Conservation (phyloP, 257 asterid species). For the Solanum piurae region DNA sequence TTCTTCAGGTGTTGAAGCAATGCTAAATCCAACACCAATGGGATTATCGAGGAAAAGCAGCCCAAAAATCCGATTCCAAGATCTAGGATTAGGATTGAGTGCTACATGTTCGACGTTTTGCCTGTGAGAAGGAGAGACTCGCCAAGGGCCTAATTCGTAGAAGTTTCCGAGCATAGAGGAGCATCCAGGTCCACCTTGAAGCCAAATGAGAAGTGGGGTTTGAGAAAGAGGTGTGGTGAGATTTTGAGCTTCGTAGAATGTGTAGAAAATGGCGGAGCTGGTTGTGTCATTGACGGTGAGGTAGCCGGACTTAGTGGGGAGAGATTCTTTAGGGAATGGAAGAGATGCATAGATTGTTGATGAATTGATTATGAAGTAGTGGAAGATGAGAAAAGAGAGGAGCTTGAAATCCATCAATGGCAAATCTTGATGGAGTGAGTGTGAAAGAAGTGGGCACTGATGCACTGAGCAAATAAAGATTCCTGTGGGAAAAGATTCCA, state of each 20-base stretch:
- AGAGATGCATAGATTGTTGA: constrained; percentile 10
- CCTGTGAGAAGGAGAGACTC: constrained; percentile 16
- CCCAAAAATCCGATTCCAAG: constrained; percentile 72
- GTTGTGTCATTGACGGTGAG: constrained; percentile 54
- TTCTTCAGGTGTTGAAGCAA: constrained; percentile 45
- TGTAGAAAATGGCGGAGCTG: constrained; percentile 63
- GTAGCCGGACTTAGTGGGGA: constrained; percentile 69
- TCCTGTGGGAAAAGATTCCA: neutral
- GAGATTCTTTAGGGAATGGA: constrained; percentile 45
- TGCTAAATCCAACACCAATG: constrained; percentile 66
- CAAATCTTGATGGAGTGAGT: neutral
- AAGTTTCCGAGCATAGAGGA: constrained; percentile 74
- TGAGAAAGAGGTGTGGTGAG: constrained; percentile 18
- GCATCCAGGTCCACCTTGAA: constrained; percentile 89
- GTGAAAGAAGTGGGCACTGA: neutral
- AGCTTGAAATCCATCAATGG: constrained; percentile 9
- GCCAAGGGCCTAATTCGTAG: constrained; percentile 73
- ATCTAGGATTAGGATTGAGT: constrained; percentile 35
- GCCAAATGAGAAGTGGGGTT: constrained; percentile 68
- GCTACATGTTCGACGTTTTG: constrained; percentile 8
- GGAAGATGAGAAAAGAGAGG: constrained; percentile 27
- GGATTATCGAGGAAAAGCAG: constrained; percentile 75
- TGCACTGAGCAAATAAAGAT: neutral
- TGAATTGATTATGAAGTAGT: constrained; percentile 14
- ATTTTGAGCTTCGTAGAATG: constrained; percentile 59